phyloP scores from a whole-genome alignment of 495 filamentous ascomycete genomes.

The Penicillium herquei region DNA sequence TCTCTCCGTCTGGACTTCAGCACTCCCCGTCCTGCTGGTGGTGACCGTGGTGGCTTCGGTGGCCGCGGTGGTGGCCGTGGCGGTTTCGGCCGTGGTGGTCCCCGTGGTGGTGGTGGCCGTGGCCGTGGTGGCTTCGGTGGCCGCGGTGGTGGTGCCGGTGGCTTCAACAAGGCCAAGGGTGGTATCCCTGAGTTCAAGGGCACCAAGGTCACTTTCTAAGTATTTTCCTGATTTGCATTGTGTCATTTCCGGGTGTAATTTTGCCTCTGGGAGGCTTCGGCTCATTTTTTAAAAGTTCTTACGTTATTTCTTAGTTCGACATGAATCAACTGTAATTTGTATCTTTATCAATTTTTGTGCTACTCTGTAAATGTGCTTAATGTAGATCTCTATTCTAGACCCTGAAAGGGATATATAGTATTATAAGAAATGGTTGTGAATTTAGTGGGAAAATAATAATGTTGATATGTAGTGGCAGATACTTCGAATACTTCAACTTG shows the following conservation, averaged over 20 bases:
- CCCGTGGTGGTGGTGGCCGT: slow-evolving; percentile 55
- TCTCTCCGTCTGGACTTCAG: slow-evolving; percentile 87
- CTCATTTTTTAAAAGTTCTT: slow-evolving; percentile 18
- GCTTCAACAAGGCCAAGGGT: slow-evolving; percentile 63
- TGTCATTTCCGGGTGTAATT: slow-evolving; percentile 20
- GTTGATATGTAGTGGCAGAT: too few relatives aligned
- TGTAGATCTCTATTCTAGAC: background rate
- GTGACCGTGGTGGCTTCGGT: slow-evolving; percentile 44
- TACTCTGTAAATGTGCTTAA: background rate
- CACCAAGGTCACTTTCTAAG: slow-evolving; percentile 87
- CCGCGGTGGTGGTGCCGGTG: slow-evolving; percentile 52
- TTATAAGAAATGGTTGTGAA: background rate
- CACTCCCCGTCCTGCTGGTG: slow-evolving; percentile 62
- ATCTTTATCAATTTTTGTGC: background rate
- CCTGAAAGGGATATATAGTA: too few relatives aligned
- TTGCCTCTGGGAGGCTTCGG: slow-evolving; percentile 15
- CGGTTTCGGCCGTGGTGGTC: slow-evolving; percentile 50
- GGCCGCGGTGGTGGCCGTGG: slow-evolving; percentile 50
- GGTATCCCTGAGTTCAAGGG: slow-evolving; percentile 85
- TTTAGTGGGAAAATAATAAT: background rate
- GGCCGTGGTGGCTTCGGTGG: slow-evolving; percentile 53
- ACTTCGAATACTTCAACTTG: too few relatives aligned
- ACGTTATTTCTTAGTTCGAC: slow-evolving; percentile 8
- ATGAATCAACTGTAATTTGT: slow-evolving; percentile 20
- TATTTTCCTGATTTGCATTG: slow-evolving; percentile 14